Conservation (phyloP, 148 eudicot genomes). For the Drosera capensis region DNA sequence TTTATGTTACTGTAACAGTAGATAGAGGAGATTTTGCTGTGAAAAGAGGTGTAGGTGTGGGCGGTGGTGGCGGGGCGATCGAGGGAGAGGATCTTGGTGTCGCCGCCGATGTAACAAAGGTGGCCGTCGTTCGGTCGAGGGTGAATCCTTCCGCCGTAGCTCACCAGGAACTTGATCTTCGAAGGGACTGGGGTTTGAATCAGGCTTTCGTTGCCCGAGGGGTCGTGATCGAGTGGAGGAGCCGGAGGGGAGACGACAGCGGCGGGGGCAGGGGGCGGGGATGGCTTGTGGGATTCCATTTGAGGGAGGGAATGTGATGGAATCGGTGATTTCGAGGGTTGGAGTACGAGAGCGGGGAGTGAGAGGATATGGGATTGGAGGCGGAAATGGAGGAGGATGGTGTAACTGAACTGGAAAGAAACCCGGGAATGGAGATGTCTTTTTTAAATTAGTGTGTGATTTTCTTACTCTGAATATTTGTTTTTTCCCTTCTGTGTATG, state of each 20-base stretch:
- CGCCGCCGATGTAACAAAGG: slow-evolving; percentile 66
- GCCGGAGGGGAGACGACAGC: slow-evolving; percentile 25
- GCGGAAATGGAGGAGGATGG: background rate
- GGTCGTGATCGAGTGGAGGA: slow-evolving; percentile 25
- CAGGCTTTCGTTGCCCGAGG: slow-evolving; percentile 7
- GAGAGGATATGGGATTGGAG: background rate
- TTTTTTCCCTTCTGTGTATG: too few species aligned
- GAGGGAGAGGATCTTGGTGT: slow-evolving; percentile 64
- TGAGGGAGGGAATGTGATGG: background rate
- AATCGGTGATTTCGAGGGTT: background rate
- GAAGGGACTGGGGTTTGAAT: too few species aligned
- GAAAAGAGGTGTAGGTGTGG: slow-evolving; percentile 24
- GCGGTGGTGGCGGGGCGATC: slow-evolving; percentile 49
- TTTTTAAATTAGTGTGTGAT: too few species aligned
- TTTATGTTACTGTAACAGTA: too few species aligned
- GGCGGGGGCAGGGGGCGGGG: slow-evolving; percentile 67
- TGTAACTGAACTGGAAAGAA: too few species aligned
- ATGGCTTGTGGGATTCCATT: slow-evolving; percentile 83
- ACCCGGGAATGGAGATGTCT: too few species aligned
- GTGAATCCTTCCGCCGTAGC: slow-evolving; percentile 67
- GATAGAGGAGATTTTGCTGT: slow-evolving; percentile 23
- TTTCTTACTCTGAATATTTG: too few species aligned
- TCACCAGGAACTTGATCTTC: slow-evolving; percentile 65
- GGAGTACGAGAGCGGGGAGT: background rate
- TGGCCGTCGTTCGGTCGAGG: slow-evolving; percentile 73